Evolutionary conservation across 805 yeast genomes (phyloP), one percentile per base, ranked within the genome.

Genomic region (Schwanniomyces yamadae): DNA sequence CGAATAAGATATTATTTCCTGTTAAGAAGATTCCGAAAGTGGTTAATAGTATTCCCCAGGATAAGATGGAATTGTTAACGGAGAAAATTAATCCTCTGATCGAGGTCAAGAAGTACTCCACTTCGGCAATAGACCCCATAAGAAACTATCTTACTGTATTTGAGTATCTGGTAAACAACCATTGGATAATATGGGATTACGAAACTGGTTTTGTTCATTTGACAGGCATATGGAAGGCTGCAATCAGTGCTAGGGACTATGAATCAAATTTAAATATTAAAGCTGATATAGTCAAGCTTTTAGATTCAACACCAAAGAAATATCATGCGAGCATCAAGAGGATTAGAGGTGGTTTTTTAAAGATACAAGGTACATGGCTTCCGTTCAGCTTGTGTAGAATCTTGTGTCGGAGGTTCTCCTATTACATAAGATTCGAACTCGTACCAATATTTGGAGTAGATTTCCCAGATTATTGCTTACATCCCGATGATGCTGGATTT

Each of bases 281-380:
- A 59, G 87, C 91, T 3, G 93, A 84, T 54, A 83, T 84, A 28
- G 85, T 82, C 36, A 80, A 80, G 57, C 63, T 85, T 28, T 63
- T 85, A 21, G 88, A 83, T 51, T 63, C 73, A 4, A 70, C 78
- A 3, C 90, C 90, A 2, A 55, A 50, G 36, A 78, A 78, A 48
- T 66, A 80, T 36, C 86, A 77, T 45, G 75, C 71, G 12, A 73
- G 70, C 27, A 72, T 83, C 36, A 78, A 78, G 49, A 74, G 96
- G 33, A 87, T 89, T 11, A 68, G 96, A 37, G 97, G 97, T 31
- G 97, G 96, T 2, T 87, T 79, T 50, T 72, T 89, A 45, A 88
- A 88, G 66, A 87, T 90, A 46, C 97, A 89, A 63, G 97, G 97
- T 4, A 87, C 96, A 6, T 90, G 96, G 96, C 62, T 88, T 25